Base-by-base conservation (phyloP, 2,329 filamentous ascomycete species). In the Cercospora nicotianae region DNA sequence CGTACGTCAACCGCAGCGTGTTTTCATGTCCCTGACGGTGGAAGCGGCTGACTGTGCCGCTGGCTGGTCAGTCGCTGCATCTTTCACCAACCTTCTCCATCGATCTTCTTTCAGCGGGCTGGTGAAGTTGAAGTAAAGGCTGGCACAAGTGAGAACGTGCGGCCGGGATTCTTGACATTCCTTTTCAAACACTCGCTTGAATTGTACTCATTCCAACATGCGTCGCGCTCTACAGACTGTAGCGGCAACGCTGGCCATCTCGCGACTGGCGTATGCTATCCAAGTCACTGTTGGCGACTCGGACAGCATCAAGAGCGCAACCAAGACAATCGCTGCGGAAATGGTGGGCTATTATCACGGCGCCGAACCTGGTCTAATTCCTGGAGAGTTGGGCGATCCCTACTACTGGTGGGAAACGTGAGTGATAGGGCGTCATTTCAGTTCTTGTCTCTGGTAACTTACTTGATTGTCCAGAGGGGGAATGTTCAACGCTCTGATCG, bases 321-420 rank as follows among this genome's bases (percentile, higher is more conserved):
- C 81, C 8, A 75, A 72, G 12, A 76, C 77, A 12, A 76, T 79
- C 20, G 83, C 83, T 5, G 78, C 81, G 64, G 83, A 82, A 39
- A 81, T 86, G 78, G 83, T 86, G 77, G 73, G 74, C n/a, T 84
- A 83, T 70, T 87, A 87, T 73, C 78, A 79, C 31, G 85, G 85
- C 13, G 85, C 86, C 67, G 75, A 81, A 45, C 81, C 84, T 1
- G 83, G 83, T 6, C 78, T 80, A 10, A 82, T 82, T 30, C 84
- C 83, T 4, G 85, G 85, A 53, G 79, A 84, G 65, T 79, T 93
- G 45, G 87, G 87, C 1, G 77, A 84, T 30, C 89, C 89, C 69
- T 90, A 89, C 76, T 91, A 91, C 82, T 92, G 89, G 89, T 92
- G 89, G 89, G 87, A 91, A 75, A 87, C 86, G 16, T 70, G 72